Conservation (phyloP, 225 moss, liverwort and hornwort species). For the Polytrichum formosum region DNA sequence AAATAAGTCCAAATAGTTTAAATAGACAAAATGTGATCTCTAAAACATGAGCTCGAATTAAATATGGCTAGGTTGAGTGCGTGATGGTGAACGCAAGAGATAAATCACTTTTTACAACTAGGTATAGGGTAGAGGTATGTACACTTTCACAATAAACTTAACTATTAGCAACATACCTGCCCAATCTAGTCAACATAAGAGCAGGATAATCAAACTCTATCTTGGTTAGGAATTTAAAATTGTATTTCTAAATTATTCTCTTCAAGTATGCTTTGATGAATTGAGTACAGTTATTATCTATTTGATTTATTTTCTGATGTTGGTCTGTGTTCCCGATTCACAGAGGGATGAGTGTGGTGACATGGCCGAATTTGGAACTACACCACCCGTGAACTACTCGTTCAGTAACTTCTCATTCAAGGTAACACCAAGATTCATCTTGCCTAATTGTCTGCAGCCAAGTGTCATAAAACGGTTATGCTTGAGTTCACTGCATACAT, state of each 20-base stretch:
- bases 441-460: background rate
- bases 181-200: no score
- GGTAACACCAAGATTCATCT: constrained; percentile 13
- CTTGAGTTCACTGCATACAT: no score
- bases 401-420: constrained; percentile 76
- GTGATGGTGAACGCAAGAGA: constrained; percentile 32
- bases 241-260: no score
- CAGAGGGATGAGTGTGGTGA: constrained; percentile 62
- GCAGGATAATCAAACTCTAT: no score
- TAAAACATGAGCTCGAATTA: background rate
- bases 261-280: no score
- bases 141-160: background rate
- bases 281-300: no score
- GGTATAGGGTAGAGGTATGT: constrained; percentile 34
- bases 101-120: constrained; percentile 16
- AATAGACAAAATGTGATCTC: no score
- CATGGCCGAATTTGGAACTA: constrained; percentile 42
- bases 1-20: no score
- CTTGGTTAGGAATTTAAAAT: no score
- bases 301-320: background rate
- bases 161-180: no score
- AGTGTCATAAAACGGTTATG: no score
- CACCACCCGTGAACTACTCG: constrained; percentile 28
- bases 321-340: constrained; percentile 17
- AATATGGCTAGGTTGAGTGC: constrained; percentile 47